These are phyloP conservation scores for Podila epicladia DNA, from an alignment of 192 early-diverging fungal species.

Conservation along the genomic window DNA sequence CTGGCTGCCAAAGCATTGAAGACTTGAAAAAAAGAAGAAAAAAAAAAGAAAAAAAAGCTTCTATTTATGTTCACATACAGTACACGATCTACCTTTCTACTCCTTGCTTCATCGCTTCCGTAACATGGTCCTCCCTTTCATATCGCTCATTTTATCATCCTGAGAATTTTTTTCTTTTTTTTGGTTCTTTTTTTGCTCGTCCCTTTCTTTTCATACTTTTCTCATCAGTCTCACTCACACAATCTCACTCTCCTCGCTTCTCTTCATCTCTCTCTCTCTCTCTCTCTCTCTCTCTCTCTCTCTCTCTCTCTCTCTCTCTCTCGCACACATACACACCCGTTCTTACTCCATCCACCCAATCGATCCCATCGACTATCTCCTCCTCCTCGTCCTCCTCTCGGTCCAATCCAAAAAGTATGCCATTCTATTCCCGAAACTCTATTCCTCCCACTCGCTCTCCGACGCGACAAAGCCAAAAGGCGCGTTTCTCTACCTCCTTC, in stretches of 20 bases:
- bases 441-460: too few relatives aligned
- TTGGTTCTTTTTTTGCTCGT: not conserved
- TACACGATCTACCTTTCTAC: too few relatives aligned
- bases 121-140: too few relatives aligned
- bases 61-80: not conserved
- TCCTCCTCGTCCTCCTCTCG: too few relatives aligned
- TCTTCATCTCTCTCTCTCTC: not conserved
- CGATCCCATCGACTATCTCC: not conserved
- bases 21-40: not conserved
- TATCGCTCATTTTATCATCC: too few relatives aligned
- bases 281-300: slow-evolving; percentile 4
- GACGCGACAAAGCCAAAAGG: too few relatives aligned
- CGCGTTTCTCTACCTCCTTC: too few relatives aligned
- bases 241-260: not conserved
- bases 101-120: too few relatives aligned
- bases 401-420: too few relatives aligned
- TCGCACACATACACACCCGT: not conserved
- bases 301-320: slow-evolving; percentile 4
- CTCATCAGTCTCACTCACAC: too few relatives aligned
- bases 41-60: too few relatives aligned
- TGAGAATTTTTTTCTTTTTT: not conserved
- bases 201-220: not conserved
- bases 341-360: not conserved
- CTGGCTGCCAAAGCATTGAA: not conserved
- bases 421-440: too few relatives aligned